Percentiles rank a stretch among this genome's conserved stretches.
These are phyloP conservation scores for Fusarium brevicatenulatum DNA, from an alignment of 2,329 filamentous ascomycete species.

Conservation along the genomic window DNA sequence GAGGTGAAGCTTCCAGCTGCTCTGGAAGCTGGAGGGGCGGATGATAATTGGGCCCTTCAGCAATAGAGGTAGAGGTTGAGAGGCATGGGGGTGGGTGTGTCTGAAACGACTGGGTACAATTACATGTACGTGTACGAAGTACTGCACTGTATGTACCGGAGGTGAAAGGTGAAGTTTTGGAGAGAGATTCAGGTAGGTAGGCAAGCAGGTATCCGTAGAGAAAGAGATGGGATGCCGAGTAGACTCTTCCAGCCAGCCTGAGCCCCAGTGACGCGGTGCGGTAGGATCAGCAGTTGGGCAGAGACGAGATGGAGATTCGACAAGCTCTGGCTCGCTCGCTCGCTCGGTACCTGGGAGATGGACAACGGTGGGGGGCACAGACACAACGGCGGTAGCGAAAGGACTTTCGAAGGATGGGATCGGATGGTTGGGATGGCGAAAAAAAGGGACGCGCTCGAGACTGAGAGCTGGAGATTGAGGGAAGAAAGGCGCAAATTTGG, in stretches of 20 bases:
- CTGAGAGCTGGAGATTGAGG: conserved; percentile 23
- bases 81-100: conserved; percentile 48
- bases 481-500: conserved; percentile 42
- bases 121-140: conserved; percentile 43
- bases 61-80: conserved; percentile 44
- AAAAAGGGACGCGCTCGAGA: conserved; percentile 29
- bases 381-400: conserved; percentile 36
- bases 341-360: conserved; percentile 38
- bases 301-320: conserved; percentile 43
- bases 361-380: conserved; percentile 43
- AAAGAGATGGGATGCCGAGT: conserved; percentile 32
- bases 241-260: conserved; percentile 34
- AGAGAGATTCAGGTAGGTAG: conserved; percentile 29
- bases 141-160: conserved; percentile 37
- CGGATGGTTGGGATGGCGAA: background rate
- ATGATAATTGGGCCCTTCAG: conserved; percentile 47
- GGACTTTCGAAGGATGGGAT: conserved; percentile 32
- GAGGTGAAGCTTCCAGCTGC: conserved; percentile 45
- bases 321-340: conserved; percentile 36
- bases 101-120: conserved; percentile 46
- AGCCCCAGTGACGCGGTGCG: conserved; percentile 43
- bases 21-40: conserved; percentile 43
- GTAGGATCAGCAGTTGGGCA: conserved; percentile 47
- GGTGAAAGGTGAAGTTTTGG: conserved; percentile 37
- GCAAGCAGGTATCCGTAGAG: conserved; percentile 13